Base-by-base conservation (phyloP, 495 filamentous ascomycete genomes). In the Penicillium daleae region DNA sequence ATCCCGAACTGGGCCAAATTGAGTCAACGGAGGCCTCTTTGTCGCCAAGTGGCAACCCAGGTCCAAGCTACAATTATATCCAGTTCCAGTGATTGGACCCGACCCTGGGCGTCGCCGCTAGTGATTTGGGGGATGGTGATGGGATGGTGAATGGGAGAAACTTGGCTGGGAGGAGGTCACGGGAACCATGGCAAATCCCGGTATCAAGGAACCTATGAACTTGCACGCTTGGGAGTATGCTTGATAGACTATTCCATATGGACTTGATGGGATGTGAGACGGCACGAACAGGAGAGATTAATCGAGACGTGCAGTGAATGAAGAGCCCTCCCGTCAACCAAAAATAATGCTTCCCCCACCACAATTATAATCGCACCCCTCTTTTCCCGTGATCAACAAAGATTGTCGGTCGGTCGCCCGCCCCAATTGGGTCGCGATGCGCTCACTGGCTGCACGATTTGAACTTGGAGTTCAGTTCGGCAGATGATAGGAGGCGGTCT, bases 381-480 rank as follows among this genome's bases (percentile, higher is more conserved):
- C 66, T 62, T 60, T 61, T 64, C 58, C 62, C 66, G 59, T 51
- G 61, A 68, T 65, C 66, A 65, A 52, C 66, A 62, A 13, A 15
- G 62, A 65, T 68, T 60, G 56, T 64, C 62, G 56, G 37, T 50
- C 32, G 29, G 26, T 46, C 17, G 27, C 55, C 61, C 49, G 17
- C 44, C 55, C 31, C 39, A 7, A 15, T 32, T 26, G 19, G n/a
- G 24, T 17, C 8, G 22, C 6, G 13, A 42, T 12, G 7, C 42
- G 27, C 50, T 59, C 31, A 66, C 44, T 66, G 60, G 64, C 32
- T 53, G n/a, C 40, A 10, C 4, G 31, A 31, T 10, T 21, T 2
- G n/a, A 33, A 54, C 51, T 21, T 12, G 15, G 44, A 39, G 29
- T 24, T n/a, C 19, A 13, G 31, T 33, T 21, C 46, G 24, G 33